phyloP scores from a whole-genome alignment of 345 rosid species.

The Citrus maxima region DNA sequence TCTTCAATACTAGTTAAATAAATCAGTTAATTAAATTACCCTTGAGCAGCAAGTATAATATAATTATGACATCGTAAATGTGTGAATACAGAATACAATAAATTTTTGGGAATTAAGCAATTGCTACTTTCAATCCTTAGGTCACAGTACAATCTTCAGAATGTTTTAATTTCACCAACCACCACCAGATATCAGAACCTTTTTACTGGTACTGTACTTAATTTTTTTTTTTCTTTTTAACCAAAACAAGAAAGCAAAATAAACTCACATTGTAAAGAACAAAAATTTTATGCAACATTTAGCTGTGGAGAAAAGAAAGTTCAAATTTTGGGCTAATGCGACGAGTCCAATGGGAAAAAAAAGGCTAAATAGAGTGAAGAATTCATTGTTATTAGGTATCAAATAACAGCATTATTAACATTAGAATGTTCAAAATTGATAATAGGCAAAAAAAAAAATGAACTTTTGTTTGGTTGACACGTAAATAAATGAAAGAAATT shows the following conservation, averaged over 20 bases:
- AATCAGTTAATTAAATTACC: not conserved
- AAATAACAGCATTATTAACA: not conserved
- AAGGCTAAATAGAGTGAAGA: not conserved
- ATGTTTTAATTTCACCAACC: conserved; percentile 14
- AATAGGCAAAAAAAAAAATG: not conserved
- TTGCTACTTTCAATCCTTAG: conserved; percentile 5
- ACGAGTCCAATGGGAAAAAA: not conserved
- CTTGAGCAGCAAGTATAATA: not conserved
- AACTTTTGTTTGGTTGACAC: not conserved
- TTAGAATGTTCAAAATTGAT: too few relatives aligned
- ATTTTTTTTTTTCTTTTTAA: too few relatives aligned
- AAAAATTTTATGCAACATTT: not conserved
- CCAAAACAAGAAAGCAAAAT: conserved; percentile 8
- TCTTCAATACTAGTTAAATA: not conserved
- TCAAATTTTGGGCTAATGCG: not conserved
- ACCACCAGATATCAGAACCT: conserved; percentile 8
- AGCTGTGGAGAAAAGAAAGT: not conserved
- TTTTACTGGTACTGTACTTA: not conserved
- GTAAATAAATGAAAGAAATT: not conserved
- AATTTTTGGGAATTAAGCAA: not conserved
- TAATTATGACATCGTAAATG: not conserved
- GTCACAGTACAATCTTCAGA: not conserved
- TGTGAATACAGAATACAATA: not conserved
- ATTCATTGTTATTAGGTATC: too few relatives aligned
- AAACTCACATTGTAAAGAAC: not conserved